A percentile compares a stretch with the other conserved stretches of the same genome.
phyloP scores from a whole-genome alignment of 2,329 filamentous ascomycete species.

The Diaporthe amygdali region DNA sequence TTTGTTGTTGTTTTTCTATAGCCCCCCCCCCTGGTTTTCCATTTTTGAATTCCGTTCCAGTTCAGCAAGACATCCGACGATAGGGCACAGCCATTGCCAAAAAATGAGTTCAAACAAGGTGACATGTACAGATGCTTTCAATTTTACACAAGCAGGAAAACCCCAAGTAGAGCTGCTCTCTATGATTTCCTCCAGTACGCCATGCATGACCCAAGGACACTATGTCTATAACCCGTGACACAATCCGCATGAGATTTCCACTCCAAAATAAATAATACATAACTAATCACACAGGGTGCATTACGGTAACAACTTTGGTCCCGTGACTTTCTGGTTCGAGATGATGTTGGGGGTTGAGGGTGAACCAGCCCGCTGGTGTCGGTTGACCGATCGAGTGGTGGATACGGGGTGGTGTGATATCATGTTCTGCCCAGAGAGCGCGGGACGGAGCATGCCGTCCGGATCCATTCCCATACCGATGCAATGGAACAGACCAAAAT shows the following conservation, averaged over 20 bases:
- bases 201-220: not conserved
- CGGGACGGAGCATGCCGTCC: not conserved
- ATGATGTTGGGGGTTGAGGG: not conserved
- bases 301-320: not conserved
- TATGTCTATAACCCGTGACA: not conserved
- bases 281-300: not conserved
- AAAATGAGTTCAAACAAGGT: not conserved
- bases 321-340: not conserved
- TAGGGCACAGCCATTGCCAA: not conserved
- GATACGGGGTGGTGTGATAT: not conserved
- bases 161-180: not conserved
- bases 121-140: not conserved
- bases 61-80: not conserved
- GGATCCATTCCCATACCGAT: not conserved
- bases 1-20: not conserved
- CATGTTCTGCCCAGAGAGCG: not conserved
- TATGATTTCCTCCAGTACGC: not conserved
- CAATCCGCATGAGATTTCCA: not conserved
- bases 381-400: not conserved
- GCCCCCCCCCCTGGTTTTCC: not conserved
- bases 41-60: not conserved
- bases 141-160: not conserved
- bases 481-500: not conserved
- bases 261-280: not conserved
- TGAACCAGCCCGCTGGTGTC: slow-evolving; percentile 19